phyloP scores from a whole-genome alignment of 441 rosid genomes.

The Populus trichocarpa region DNA sequence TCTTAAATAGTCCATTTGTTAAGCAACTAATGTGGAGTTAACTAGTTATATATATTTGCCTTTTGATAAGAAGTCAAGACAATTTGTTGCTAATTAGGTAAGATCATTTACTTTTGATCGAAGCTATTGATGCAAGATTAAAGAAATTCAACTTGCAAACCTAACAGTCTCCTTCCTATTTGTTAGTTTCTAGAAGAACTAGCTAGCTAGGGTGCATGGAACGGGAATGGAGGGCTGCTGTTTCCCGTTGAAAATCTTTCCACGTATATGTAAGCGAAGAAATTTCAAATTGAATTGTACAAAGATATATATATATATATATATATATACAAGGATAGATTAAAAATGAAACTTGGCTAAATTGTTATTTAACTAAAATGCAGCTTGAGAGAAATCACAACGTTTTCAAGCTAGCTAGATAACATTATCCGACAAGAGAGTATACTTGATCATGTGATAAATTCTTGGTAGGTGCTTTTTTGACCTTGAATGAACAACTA shows the following conservation, averaged over 20 bases:
- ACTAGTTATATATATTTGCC: background rate
- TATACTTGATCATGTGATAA: conserved; percentile 22
- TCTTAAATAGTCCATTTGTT: conserved; percentile 6
- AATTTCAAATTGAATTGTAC: no score
- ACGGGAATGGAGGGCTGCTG: no score
- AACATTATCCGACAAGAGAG: background rate
- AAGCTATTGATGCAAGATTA: conserved; percentile 20
- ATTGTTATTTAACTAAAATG: background rate
- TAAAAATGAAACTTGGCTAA: no score
- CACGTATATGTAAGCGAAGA: no score
- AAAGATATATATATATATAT: no score
- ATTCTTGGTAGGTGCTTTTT: conserved; percentile 32
- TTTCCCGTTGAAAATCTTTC: no score
- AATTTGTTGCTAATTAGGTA: conserved; percentile 40
- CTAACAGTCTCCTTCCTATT: background rate
- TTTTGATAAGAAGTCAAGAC: conserved; percentile 28
- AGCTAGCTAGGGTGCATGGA: no score
- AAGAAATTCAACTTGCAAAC: background rate
- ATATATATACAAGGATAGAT: no score
- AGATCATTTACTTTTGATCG: conserved; percentile 14
- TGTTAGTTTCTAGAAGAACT: background rate
- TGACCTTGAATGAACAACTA: conserved; percentile 43
- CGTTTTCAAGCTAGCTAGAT: background rate
- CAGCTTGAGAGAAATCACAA: background rate
- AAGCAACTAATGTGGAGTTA: conserved; percentile 20